A percentile compares a stretch with the other conserved stretches of the same genome.
phyloP scores from a whole-genome alignment of 495 filamentous ascomycete genomes.

The Daldinia vernicosa region DNA sequence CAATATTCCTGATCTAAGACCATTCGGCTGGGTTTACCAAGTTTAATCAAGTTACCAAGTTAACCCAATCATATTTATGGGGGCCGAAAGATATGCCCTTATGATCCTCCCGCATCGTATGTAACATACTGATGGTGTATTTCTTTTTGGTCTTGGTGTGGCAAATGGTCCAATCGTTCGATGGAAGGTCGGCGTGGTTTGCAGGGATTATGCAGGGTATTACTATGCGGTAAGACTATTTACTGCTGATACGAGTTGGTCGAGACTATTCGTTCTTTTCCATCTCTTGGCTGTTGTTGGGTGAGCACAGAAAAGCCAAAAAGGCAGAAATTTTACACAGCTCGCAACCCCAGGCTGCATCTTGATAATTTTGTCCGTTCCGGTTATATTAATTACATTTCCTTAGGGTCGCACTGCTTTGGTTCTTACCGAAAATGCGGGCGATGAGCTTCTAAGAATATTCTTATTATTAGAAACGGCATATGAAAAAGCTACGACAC shows the following conservation, averaged over 20 bases:
- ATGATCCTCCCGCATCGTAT: conserved; percentile 14
- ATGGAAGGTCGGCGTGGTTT: conserved; percentile 24
- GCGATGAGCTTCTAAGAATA: conserved; percentile 11
- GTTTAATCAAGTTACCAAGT: not conserved
- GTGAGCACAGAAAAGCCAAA: conserved; percentile 12
- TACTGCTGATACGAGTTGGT: conserved; percentile 36
- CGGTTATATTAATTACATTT: conserved; percentile 26
- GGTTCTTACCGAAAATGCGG: conserved; percentile 20
- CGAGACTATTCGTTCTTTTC: conserved; percentile 9
- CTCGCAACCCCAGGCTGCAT: conserved; percentile 34
- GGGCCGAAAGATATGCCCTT: conserved; percentile 1
- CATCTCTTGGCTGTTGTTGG: conserved; percentile 2
- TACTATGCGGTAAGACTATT: conserved; percentile 28
- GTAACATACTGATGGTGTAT: not conserved
- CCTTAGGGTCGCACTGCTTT: conserved; percentile 8
- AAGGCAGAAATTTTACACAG: conserved; percentile 8
- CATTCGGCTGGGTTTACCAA: not conserved
- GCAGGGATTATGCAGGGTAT: conserved; percentile 31
- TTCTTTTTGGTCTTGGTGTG: not conserved
- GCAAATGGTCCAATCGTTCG: conserved; percentile 21
- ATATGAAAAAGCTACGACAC: conserved; percentile 14
- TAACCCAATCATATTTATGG: not conserved
- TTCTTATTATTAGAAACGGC: conserved; percentile 34
- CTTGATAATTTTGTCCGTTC: conserved; percentile 20
- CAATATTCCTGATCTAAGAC: not conserved